Base-by-base conservation (phyloP, 495 filamentous ascomycete genomes). In the Pyrenula massariospora region DNA sequence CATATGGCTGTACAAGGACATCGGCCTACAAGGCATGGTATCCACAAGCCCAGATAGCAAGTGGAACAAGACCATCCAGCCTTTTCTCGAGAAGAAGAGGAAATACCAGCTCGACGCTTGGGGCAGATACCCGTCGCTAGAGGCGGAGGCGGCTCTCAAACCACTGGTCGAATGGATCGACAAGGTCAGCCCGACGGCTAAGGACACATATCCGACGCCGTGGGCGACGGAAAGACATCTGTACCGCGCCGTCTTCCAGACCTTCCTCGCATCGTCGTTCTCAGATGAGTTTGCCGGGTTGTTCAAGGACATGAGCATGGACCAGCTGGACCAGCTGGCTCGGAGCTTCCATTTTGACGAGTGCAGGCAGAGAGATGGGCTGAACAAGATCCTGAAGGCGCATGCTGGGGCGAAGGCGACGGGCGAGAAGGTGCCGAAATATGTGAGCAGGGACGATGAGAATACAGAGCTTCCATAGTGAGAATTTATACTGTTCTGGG, bases 1-100 rank as follows among this genome's bases (percentile, higher is more conserved):
- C 48, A 85, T 85, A 62, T 85, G 81, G 82, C 63, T 80, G 0
- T 85, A 84, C 66, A 85, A 85, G 54, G 81, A 86, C 57, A 80
- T 85, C 57, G 81, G 81, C 2, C 73, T 78, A 50, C 81, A 84
- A 64, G 82, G 82, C 19, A 84, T 86, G 80, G 70, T 83, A 12
- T 71, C 81, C 56, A 67, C 74, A 8, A 66, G 64, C 52, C 75
- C 78, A 0, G 53, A 72, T 31, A 73, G 70, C 50, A 64, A 68
- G 24, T 85, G 77, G 63, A 80, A 79, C 61, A 67, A 67, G 47
- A 69, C 73, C 0, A 68, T 83, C 50, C 52, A 67, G 25, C 70
- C 76, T 0, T 82, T 84, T 65, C 62, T 84, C 0, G 70, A 70
- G 31, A 83, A 83, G 66, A 84, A 84, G 63, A 68, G 65, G 42